A percentile compares a stretch with the other conserved stretches of the same genome.
These are phyloP conservation scores for Dryas alaskensis DNA, from an alignment of 306 rosid species.

Conservation along the genomic window DNA sequence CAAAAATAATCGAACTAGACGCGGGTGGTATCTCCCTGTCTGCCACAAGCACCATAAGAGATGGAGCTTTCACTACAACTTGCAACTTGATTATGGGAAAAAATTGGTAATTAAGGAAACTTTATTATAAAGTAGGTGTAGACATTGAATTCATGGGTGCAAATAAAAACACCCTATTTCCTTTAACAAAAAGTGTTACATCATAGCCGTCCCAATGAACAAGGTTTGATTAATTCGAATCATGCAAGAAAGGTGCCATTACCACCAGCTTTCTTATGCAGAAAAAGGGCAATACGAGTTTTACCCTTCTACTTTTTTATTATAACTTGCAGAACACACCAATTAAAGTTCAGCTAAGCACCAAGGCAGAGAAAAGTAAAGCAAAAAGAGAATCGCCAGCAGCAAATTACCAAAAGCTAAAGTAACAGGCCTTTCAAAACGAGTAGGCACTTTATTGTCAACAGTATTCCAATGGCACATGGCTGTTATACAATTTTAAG, in stretches of 20 bases:
- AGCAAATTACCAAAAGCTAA: background rate
- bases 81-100: too few species aligned
- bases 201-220: conserved; percentile 7
- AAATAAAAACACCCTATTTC: background rate
- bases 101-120: too few species aligned
- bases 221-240: background rate
- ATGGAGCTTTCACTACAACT: too few species aligned
- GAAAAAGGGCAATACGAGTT: background rate
- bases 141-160: too few species aligned
- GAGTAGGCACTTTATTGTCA: conserved; percentile 23
- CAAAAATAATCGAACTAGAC: too few species aligned
- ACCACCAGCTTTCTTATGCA: background rate
- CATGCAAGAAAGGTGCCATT: background rate
- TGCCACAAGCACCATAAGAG: too few species aligned
- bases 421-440: background rate
- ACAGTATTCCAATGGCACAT: conserved; percentile 17
- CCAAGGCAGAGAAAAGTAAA: background rate
- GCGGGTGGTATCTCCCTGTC: too few species aligned
- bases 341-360: background rate
- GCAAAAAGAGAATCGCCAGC: background rate
- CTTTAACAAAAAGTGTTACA: background rate
- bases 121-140: too few species aligned
- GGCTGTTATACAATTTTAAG: conserved; percentile 17
- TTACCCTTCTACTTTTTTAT: background rate
- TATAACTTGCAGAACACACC: background rate